phyloP scores from a whole-genome alignment of 73 alveolate species.

The Blepharisma japonicum region DNA sequence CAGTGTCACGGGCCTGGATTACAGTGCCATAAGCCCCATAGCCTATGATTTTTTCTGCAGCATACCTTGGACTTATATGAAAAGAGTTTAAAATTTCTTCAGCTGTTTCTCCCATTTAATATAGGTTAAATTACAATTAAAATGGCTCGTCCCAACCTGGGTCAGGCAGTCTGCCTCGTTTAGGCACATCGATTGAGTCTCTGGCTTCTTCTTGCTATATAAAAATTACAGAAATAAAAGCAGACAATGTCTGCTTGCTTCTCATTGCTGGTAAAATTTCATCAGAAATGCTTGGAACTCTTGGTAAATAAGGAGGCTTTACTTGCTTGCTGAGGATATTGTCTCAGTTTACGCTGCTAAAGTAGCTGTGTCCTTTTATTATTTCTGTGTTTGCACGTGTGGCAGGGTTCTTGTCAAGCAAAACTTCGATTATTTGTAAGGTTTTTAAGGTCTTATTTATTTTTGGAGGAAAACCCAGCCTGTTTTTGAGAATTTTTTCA shows the following conservation, averaged over 20 bases:
- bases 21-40: slow-evolving; percentile 31
- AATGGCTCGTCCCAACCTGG: too few relatives aligned
- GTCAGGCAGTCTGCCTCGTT: too few relatives aligned
- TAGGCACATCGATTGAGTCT: too few relatives aligned
- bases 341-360: background rate
- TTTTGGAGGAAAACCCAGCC: slow-evolving; percentile 32
- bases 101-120: background rate
- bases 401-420: slow-evolving; percentile 28
- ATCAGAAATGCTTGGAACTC: background rate
- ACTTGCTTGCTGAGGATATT: background rate
- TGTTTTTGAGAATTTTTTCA: slow-evolving; percentile 33
- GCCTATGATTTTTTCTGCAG: slow-evolving; percentile 31
- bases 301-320: slow-evolving; percentile 18
- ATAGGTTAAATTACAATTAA: too few relatives aligned
- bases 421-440: background rate
- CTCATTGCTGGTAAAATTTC: too few relatives aligned
- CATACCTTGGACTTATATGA: slow-evolving; percentile 15
- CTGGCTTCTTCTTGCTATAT: too few relatives aligned
- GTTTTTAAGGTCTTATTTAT: background rate
- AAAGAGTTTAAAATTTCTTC: slow-evolving; percentile 11
- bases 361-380: background rate
- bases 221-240: too few relatives aligned
- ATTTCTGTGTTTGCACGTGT: background rate
- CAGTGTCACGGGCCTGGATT: slow-evolving; percentile 18
- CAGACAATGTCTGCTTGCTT: too few relatives aligned